Percentiles rank a stretch among this genome's conserved stretches.
phyloP scores from a whole-genome alignment of 768 basidiomycete genomes.

The Lanmaoa pseudosensibilis region DNA sequence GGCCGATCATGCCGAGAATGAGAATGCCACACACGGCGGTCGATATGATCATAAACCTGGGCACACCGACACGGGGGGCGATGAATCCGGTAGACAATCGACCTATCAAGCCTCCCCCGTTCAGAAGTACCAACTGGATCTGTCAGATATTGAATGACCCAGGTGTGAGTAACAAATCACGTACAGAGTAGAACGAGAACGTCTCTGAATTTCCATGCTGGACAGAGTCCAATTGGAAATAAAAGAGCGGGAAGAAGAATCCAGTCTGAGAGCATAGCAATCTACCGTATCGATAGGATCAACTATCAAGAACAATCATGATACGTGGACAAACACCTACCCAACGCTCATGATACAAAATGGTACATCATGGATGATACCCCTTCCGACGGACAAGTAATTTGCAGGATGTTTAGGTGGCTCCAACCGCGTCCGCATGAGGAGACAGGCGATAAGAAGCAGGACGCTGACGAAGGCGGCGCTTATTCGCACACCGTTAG shows the following conservation, averaged over 20 bases:
- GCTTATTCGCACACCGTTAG: slow-evolving; percentile 48
- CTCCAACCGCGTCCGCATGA: slow-evolving; percentile 42
- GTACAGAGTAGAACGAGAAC: slow-evolving; percentile 59
- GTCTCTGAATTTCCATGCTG: slow-evolving; percentile 43
- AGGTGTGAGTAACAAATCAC: background rate
- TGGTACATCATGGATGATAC: slow-evolving; percentile 16
- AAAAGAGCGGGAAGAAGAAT: slow-evolving; percentile 54
- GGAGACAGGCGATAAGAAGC: slow-evolving; percentile 33
- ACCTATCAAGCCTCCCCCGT: slow-evolving; percentile 51
- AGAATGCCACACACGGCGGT: slow-evolving; percentile 34
- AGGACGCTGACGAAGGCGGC: slow-evolving; percentile 42
- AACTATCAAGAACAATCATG: background rate
- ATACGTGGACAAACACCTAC: slow-evolving; percentile 14
- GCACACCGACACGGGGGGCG: slow-evolving; percentile 42
- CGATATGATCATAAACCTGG: slow-evolving; percentile 41
- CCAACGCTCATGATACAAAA: slow-evolving; percentile 21
- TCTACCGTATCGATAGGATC: slow-evolving; percentile 3
- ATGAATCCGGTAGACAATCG: slow-evolving; percentile 49
- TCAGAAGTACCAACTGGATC: slow-evolving; percentile 49
- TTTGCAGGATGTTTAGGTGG: slow-evolving; percentile 21
- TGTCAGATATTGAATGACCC: background rate
- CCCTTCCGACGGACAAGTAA: slow-evolving; percentile 18
- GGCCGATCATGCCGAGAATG: slow-evolving; percentile 45
- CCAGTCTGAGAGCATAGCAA: slow-evolving; percentile 34
- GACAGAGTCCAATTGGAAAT: slow-evolving; percentile 53